Evolutionary conservation across 2,329 filamentous ascomycete species (phyloP).

Genomic region (Didymosphaeria variabile): DNA sequence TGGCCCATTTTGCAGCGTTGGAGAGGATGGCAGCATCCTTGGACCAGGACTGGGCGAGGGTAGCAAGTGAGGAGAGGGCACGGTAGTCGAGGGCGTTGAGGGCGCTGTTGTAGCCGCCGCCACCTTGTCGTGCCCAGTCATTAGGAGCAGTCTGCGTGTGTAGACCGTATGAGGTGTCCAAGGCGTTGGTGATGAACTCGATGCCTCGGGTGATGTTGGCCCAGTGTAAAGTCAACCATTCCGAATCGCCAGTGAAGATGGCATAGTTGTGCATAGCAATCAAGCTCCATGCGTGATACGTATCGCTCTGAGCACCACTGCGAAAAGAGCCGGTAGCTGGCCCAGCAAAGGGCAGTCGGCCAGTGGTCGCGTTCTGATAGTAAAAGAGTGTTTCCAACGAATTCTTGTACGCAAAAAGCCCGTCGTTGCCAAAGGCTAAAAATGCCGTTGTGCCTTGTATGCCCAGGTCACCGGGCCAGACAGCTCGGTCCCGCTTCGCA

Average conservation of each 20-base stretch:
- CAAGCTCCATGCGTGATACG: constrained; percentile 33
- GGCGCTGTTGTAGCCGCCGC: constrained; percentile 43
- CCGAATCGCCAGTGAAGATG: constrained; percentile 24
- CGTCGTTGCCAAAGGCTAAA: constrained; percentile 20
- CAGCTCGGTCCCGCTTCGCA: constrained; percentile 50
- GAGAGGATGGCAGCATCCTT: constrained; percentile 8
- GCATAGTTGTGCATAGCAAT: constrained; percentile 33
- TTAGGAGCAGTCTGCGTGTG: constrained; percentile 31
- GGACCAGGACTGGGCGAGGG: constrained; percentile 23
- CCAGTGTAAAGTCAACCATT: constrained; percentile 26
- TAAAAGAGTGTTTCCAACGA: constrained; percentile 30
- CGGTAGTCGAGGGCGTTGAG: constrained; percentile 46
- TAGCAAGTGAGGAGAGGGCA: constrained; percentile 31
- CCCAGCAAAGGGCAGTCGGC: constrained; percentile 30
- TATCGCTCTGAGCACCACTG: constrained; percentile 28
- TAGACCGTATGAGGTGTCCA: constrained; percentile 23
- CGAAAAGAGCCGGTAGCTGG: constrained; percentile 23
- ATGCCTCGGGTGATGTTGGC: constrained; percentile 23
- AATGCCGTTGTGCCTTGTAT: constrained; percentile 25
- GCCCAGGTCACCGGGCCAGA: constrained; percentile 44
- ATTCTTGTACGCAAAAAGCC: constrained; percentile 25
- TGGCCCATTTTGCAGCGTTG: constrained; percentile 17
- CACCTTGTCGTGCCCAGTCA: constrained; percentile 43
- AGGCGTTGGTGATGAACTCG: constrained; percentile 25
- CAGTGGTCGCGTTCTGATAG: constrained; percentile 31